Base-by-base conservation (phyloP, 1,139 yeast species). In the Saccharomyces uvarum region DNA sequence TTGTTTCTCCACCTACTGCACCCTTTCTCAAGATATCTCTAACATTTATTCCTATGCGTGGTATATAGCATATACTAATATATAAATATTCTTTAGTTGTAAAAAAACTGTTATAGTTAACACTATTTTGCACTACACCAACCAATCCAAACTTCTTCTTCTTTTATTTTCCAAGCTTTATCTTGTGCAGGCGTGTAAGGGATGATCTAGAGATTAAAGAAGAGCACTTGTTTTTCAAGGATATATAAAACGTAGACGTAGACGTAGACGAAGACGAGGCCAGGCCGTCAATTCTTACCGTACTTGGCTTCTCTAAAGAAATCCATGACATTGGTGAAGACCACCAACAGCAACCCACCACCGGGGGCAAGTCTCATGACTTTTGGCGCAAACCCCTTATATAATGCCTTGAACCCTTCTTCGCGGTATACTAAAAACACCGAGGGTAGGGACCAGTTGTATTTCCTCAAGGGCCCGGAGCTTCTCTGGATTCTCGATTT, bases 281-380 rank as follows among this genome's bases (percentile, higher is more conserved):
- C 44, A 19, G 44, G 11, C 19, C 24, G 9, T 38, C 2, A 19
- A 1, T 38, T 38, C n/a, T 50, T 50, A 8, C 52, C 52, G 26
- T 50, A 44, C 32, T 50, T 59, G 62, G 61, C 53, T 33, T 57
- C 76, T 75, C 96, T 81, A 77, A 93, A 93, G 77, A 90, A 88
- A 71, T 91, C 97, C 96, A 91, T 90, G 65, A 93, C 84, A 44
- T 91, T 79, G 52, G 97, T 89, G 77, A 90, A 93, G 19, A 95
- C 99, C 54, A 95, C 98, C 71, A 93, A 80, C 68, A 95, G 77
- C 64, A 95, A 91, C 77, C 99, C 99, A 70, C 99, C 99, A 69
- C 99, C 99, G 58, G 99, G 99, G 54, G 99, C 99, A 64, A 95
- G 80, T 80, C 99, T 86, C 71, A 95, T 79, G 24, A 95, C 98